Conservation (phyloP, 129 eudicot genomes). For the Saposhnikovia divaricata region DNA sequence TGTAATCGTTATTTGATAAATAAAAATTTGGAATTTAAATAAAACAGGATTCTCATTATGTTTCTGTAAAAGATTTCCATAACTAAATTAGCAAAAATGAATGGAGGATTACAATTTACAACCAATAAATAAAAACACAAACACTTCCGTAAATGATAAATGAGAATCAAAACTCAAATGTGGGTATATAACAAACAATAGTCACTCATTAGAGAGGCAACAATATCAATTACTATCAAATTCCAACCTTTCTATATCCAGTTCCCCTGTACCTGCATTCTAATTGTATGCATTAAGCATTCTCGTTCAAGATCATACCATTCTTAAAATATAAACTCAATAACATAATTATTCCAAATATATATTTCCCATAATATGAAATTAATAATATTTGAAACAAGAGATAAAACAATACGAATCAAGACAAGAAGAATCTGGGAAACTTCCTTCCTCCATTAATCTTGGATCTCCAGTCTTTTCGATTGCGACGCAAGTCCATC, state of each 20-base stretch:
- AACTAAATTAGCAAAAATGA: not conserved
- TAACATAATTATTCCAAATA: not conserved
- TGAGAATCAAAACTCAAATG: not conserved
- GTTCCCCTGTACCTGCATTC: not conserved
- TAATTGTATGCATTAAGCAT: not conserved
- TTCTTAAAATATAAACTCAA: not conserved
- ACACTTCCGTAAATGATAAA: too few species aligned
- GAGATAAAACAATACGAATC: not conserved
- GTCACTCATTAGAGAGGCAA: not conserved
- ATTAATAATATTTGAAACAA: not conserved
- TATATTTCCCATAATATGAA: not conserved
- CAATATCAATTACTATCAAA: not conserved
- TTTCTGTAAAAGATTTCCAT: too few species aligned
- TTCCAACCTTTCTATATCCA: not conserved
- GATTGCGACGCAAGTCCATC: constrained; percentile 1
- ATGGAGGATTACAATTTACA: not conserved
- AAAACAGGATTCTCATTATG: not conserved
- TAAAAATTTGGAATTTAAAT: too few species aligned
- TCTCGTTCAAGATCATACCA: not conserved
- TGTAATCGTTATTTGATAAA: too few species aligned
- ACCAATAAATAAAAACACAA: too few species aligned
- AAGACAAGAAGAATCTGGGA: not conserved
- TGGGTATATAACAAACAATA: not conserved
- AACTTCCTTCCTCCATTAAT: not conserved
- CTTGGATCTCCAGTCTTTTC: not conserved